Percentiles rank a stretch among this genome's conserved stretches.
Evolutionary conservation across 176 grass and related monocot genomes (phyloP).

Genomic region (Juncus inflexus): DNA sequence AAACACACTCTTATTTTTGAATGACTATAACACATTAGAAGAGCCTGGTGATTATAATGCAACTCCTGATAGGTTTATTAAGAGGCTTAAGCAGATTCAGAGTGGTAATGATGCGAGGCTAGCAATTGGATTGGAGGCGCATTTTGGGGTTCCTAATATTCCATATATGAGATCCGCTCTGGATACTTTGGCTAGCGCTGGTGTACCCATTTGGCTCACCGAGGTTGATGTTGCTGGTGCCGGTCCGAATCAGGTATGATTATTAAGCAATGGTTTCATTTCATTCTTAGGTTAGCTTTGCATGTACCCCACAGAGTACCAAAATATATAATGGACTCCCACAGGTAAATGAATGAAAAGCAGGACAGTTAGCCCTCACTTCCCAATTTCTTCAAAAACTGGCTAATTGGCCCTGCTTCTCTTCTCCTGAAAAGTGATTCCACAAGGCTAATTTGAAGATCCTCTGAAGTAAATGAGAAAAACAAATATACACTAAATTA

Average conservation of each 20-base stretch:
- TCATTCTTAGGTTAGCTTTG: too few species aligned
- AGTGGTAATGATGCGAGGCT: slow-evolving; percentile 31
- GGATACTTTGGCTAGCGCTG: slow-evolving; percentile 44
- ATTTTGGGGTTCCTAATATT: slow-evolving; percentile 66
- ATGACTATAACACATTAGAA: slow-evolving; percentile 91
- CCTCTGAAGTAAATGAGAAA: too few species aligned
- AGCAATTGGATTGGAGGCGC: slow-evolving; percentile 70
- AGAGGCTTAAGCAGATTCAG: slow-evolving; percentile 55
- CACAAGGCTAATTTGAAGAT: too few species aligned
- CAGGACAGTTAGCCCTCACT: too few species aligned
- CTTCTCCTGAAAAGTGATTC: too few species aligned
- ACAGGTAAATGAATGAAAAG: too few species aligned
- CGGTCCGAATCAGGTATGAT: slow-evolving; percentile 33
- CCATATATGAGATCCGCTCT: slow-evolving; percentile 70
- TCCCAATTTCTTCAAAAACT: too few species aligned
- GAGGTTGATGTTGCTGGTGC: slow-evolving; percentile 55
- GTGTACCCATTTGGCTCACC: slow-evolving; percentile 81
- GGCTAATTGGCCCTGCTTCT: too few species aligned
- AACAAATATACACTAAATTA: too few species aligned
- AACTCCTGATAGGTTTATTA: slow-evolving; percentile 48
- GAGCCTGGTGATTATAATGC: slow-evolving; percentile 30
- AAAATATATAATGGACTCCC: too few species aligned
- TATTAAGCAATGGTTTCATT: too few species aligned
- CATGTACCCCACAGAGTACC: too few species aligned
- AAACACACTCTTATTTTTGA: slow-evolving; percentile 53